Conservation (phyloP, 257 asterid species). For the Rauvolfia tetraphylla region DNA sequence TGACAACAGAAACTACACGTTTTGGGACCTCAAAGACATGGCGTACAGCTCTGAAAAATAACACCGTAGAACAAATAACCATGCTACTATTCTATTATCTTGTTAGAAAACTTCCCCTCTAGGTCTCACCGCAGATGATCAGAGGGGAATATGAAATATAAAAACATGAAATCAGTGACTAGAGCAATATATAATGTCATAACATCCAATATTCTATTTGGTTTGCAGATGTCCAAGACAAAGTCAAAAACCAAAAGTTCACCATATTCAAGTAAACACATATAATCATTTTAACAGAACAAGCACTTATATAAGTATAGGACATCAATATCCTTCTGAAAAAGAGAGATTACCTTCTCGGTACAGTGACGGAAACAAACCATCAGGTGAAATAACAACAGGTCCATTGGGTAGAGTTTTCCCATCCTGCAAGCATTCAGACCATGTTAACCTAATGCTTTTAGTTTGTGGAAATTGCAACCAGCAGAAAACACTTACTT, state of each 20-base stretch:
- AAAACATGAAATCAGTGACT: background rate
- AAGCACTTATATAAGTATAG: background rate
- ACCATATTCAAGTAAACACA: background rate
- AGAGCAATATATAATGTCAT: background rate
- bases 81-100: background rate
- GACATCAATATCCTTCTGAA: background rate
- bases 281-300: background rate
- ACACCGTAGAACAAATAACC: background rate
- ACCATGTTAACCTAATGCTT: background rate
- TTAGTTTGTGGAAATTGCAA: background rate
- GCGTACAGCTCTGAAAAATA: background rate
- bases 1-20: background rate
- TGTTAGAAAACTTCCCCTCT: too few relatives aligned
- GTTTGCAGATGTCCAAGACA: background rate
- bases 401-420: constrained; percentile 95
- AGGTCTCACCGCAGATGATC: background rate
- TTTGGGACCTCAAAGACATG: background rate
- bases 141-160: background rate
- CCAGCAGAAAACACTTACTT: background rate
- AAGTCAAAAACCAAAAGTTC: background rate
- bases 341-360: constrained; percentile 66
- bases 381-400: constrained; percentile 98
- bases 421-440: constrained; percentile 68
- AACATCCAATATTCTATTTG: background rate
- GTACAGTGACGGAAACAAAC: constrained; percentile 86